Conservation (phyloP, 768 basidiomycete genomes). For the Pluteus cervinus region DNA sequence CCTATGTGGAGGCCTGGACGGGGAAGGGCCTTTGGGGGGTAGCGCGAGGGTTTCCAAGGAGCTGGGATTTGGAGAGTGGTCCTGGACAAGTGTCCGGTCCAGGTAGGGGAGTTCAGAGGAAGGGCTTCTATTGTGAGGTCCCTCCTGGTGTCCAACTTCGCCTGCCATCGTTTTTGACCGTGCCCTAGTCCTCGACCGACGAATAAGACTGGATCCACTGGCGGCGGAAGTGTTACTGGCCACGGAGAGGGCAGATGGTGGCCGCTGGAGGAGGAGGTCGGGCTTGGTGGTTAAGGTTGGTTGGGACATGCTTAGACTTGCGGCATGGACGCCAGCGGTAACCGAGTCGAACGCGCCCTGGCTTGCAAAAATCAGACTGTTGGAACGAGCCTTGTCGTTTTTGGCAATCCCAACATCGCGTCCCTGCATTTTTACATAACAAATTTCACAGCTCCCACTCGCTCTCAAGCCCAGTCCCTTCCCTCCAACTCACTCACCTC, state of each 20-base stretch:
- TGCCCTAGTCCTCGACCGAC: constrained; percentile 47
- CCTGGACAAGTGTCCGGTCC: constrained; percentile 17
- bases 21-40: constrained; percentile 11
- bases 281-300: constrained; percentile 17
- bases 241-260: constrained; percentile 39
- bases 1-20: constrained; percentile 22
- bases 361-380: constrained; percentile 7
- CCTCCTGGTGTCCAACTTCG: too few relatives aligned
- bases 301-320: constrained; percentile 19
- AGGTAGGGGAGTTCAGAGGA: constrained; percentile 29
- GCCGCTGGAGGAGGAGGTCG: constrained; percentile 19
- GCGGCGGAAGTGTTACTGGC: constrained; percentile 44
- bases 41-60: constrained; percentile 8
- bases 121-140: constrained; percentile 17
- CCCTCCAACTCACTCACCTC: not conserved
- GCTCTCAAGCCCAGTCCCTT: constrained; percentile 6
- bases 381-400: constrained; percentile 8
- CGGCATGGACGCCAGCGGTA: constrained; percentile 8
- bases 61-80: constrained; percentile 12
- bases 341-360: constrained; percentile 4
- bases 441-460: constrained; percentile 5
- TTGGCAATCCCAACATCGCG: not conserved
- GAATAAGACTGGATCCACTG: constrained; percentile 44
- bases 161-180: constrained; percentile 48
- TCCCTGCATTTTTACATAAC: constrained; percentile 3